A percentile compares a stretch with the other conserved stretches of the same genome.
phyloP scores from a whole-genome alignment of 352 stramenopile species.

The Albugo laibachii region DNA sequence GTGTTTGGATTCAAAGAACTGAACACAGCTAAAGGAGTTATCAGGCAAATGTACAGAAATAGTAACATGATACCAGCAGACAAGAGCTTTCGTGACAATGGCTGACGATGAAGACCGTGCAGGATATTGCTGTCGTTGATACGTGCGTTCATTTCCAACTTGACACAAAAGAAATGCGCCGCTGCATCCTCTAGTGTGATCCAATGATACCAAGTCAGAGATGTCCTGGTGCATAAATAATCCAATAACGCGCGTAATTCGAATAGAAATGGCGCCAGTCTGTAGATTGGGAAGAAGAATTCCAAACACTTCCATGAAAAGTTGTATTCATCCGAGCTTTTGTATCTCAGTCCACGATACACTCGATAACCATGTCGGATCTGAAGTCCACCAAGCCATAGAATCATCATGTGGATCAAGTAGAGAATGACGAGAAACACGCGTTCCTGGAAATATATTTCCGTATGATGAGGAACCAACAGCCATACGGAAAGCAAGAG shows the following conservation, averaged over 20 bases:
- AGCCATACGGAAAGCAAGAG: slow-evolving; percentile 61
- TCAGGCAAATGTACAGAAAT: slow-evolving; percentile 50
- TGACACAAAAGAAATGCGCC: slow-evolving; percentile 57
- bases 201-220: slow-evolving; percentile 62
- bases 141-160: slow-evolving; percentile 56
- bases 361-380: slow-evolving; percentile 75
- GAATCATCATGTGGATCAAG: slow-evolving; percentile 50
- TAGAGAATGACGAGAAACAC: slow-evolving; percentile 58
- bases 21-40: slow-evolving; percentile 61
- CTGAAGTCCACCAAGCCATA: slow-evolving; percentile 58
- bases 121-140: slow-evolving; percentile 41
- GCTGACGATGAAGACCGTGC: slow-evolving; percentile 63
- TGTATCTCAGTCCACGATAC: slow-evolving; percentile 59
- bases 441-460: slow-evolving; percentile 63
- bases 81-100: slow-evolving; percentile 34
- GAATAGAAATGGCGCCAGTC: slow-evolving; percentile 71
- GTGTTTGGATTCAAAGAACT: slow-evolving; percentile 77
- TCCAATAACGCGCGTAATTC: slow-evolving; percentile 73
- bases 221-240: slow-evolving; percentile 75
- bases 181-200: slow-evolving; percentile 66
- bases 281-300: slow-evolving; percentile 49
- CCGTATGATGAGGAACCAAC: slow-evolving; percentile 47
- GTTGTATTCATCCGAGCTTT: slow-evolving; percentile 33
- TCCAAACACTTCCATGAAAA: slow-evolving; percentile 29
- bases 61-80: slow-evolving; percentile 62